These are phyloP conservation scores for Amborella trichopoda DNA, from an alignment of 164 flowering plant species.

Conservation along the genomic window DNA sequence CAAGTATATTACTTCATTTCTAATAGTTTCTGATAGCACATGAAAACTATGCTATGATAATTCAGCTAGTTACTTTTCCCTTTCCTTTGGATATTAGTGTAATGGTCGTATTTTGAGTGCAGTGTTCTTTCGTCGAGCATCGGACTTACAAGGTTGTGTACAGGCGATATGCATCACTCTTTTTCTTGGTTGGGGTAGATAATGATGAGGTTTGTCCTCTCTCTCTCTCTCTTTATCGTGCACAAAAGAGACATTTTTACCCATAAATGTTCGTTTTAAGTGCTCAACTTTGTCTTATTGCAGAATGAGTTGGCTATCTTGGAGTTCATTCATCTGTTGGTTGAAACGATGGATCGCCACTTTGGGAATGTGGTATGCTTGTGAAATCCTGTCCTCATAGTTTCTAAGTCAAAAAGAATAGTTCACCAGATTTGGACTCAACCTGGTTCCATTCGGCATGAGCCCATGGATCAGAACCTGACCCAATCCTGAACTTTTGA, in stretches of 20 bases:
- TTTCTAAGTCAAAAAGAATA: no score
- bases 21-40: no score
- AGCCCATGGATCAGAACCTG: no score
- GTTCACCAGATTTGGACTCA: no score
- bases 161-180: conserved; percentile 89
- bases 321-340: conserved; percentile 87
- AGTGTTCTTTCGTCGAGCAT: conserved; percentile 99
- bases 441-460: no score
- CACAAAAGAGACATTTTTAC: no score
- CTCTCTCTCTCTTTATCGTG: no score
- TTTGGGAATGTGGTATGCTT: conserved; percentile 94
- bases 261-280: background rate
- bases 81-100: background rate
- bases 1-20: no score
- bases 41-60: no score
- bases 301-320: conserved; percentile 97
- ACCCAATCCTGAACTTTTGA: no score
- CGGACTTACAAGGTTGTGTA: conserved; percentile 93
- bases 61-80: no score
- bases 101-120: conserved; percentile 8
- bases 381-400: background rate
- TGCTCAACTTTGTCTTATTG: conserved; percentile 5
- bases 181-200: conserved; percentile 97
- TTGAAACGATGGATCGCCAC: conserved; percentile 98
- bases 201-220: conserved; percentile 66